Base-by-base conservation (phyloP, 2,329 filamentous ascomycete species). In the Neonectria ditissima region DNA sequence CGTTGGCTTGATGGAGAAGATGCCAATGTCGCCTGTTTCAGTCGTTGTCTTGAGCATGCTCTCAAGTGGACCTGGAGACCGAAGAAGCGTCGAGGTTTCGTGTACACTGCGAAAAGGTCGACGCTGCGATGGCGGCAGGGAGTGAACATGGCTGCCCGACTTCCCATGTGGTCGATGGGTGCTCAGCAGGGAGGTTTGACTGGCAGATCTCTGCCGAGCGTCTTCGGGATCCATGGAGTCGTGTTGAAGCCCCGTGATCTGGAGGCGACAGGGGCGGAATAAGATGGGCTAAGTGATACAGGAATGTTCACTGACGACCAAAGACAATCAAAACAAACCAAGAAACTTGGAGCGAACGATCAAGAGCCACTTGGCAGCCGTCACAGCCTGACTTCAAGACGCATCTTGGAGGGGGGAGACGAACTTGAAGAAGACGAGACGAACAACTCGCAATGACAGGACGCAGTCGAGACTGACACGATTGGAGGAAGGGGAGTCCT, bases 11-110 rank as follows among this genome's bases (percentile, higher is more conserved):
- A 88, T 86, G 55, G 85, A 87, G 74, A 89, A 89, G 53, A 86
- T 77, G 5, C 87, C 87, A 67, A 89, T 87, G 68, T 90, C 87
- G n/a, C 88, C 87, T 9, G 87, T 89, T 72, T 90, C 88, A 1
- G 87, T 90, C 1, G 86, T 89, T 4, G 85, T 90, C 77, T 86
- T 90, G 62, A 90, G 79, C 88, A 90, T 89, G 74, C 86, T 85
- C 68, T 88, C 84, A n/a, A 89, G 77, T 2, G 85, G 85, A 5
- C 83, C 86, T 0, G 86, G 85, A 1, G 80, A 84, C 48, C 77
- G 79, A 14, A 84, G 78, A 54, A 84, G 76, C 28, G 74, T 73
- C 30, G 77, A 72, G 59, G 82, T 82, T 59, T 83, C 80, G 53
- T 81, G 80, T 62, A 83, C 76, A 67, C 78, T 80, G 60, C 80